Conservation (phyloP, 2,329 filamentous ascomycete genomes). For the Xylaria hypoxylon region DNA sequence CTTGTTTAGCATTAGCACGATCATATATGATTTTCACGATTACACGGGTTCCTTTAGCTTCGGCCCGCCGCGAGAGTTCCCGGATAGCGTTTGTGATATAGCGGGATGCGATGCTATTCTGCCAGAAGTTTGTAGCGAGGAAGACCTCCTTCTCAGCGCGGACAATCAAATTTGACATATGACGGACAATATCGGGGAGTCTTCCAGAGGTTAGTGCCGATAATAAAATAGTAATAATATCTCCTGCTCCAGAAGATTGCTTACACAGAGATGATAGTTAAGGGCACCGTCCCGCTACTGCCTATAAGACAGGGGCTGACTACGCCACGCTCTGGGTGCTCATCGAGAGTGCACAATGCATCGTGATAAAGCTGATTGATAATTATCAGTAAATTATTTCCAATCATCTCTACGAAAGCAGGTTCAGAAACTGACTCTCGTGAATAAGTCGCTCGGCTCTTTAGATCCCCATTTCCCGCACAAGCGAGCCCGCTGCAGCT, state of each 20-base stretch:
- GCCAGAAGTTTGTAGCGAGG: slow-evolving; percentile 82
- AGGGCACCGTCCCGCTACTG: slow-evolving; percentile 69
- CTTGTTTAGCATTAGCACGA: slow-evolving; percentile 72
- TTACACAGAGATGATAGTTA: slow-evolving; percentile 75
- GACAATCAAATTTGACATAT: slow-evolving; percentile 81
- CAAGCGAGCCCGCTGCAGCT: slow-evolving; percentile 64
- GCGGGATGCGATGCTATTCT: slow-evolving; percentile 73
- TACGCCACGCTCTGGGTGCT: slow-evolving; percentile 63
- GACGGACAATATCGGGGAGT: slow-evolving; percentile 76
- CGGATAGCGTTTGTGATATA: slow-evolving; percentile 75
- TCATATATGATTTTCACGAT: slow-evolving; percentile 83
- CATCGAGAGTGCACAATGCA: slow-evolving; percentile 66
- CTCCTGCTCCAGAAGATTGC: slow-evolving; percentile 25
- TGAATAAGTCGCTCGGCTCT: slow-evolving; percentile 74
- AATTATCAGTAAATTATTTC: slow-evolving; percentile 15
- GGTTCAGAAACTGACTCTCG: slow-evolving; percentile 58
- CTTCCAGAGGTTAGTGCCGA: slow-evolving; percentile 40
- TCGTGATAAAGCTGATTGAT: slow-evolving; percentile 71
- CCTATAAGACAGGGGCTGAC: slow-evolving; percentile 65
- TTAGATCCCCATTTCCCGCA: slow-evolving; percentile 76
- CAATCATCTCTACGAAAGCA: background rate
- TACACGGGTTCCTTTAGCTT: slow-evolving; percentile 65
- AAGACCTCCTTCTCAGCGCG: slow-evolving; percentile 79
- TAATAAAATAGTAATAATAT: background rate
- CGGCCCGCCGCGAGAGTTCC: slow-evolving; percentile 75